Evolutionary conservation across 2,329 filamentous ascomycete species (phyloP).

Genomic region (Epicoccum sorghinum): DNA sequence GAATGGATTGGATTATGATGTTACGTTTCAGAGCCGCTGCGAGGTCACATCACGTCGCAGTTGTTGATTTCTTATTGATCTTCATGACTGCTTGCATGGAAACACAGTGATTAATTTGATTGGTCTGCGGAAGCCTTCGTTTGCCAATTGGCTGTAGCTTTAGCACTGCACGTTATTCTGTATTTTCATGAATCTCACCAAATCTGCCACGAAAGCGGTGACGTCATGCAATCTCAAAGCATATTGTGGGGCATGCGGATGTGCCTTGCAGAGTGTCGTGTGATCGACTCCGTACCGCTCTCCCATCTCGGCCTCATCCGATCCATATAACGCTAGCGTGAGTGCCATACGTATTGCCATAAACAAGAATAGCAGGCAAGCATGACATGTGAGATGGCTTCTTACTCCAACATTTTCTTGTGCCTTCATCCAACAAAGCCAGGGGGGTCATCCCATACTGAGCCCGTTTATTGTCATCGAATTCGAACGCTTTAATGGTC

Average conservation of each 20-base stretch:
- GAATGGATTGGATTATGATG: conserved; percentile 2
- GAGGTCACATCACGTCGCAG: not conserved
- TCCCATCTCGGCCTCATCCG: conserved; percentile 4
- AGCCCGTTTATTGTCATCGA: not conserved
- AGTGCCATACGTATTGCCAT: conserved; percentile 18
- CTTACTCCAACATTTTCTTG: conserved; percentile 4
- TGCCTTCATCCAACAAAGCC: conserved; percentile 5
- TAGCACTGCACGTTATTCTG: not conserved
- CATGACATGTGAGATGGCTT: conserved; percentile 24
- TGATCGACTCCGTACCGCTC: conserved; percentile 28
- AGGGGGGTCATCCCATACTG: too few species aligned
- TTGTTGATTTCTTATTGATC: not conserved
- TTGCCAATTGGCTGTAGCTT: not conserved
- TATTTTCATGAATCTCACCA: not conserved
- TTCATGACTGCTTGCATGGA: not conserved
- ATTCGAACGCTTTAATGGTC: conserved; percentile 16
- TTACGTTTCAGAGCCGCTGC: conserved; percentile 2
- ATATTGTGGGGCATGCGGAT: conserved; percentile 30
- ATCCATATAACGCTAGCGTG: conserved; percentile 6
- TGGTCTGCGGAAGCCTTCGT: not conserved
- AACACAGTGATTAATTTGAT: not conserved
- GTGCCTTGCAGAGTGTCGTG: conserved; percentile 44
- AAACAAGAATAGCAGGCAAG: conserved; percentile 23
- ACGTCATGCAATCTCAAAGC: conserved; percentile 31
- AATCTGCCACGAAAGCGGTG: conserved; percentile 19